Evolutionary conservation across 345 rosid species (phyloP).

Genomic region (Gossypium sturtianum): DNA sequence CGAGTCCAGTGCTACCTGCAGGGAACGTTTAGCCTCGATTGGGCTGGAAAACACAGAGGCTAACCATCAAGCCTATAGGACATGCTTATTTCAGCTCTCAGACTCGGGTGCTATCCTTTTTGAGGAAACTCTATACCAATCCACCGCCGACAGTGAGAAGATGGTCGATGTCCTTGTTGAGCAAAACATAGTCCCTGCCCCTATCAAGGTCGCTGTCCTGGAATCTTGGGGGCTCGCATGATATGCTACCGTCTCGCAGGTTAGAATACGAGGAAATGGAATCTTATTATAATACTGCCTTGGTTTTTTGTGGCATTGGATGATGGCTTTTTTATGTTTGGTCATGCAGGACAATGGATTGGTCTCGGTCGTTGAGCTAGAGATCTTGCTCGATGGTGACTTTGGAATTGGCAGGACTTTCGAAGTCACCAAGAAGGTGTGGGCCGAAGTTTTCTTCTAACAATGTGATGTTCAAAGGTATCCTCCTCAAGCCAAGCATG

Average conservation of each 20-base stretch:
- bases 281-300: neutral
- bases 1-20: conserved; percentile 33
- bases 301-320: neutral
- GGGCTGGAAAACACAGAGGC: conserved; percentile 39
- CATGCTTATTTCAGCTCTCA: conserved; percentile 28
- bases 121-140: conserved; percentile 40
- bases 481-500: conserved; percentile 37
- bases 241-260: conserved; percentile 33
- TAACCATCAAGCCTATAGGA: conserved; percentile 34
- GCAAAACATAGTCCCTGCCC: conserved; percentile 31
- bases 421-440: conserved; percentile 29
- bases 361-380: conserved; percentile 36
- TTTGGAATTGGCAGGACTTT: conserved; percentile 32
- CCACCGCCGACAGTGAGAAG: conserved; percentile 28
- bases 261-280: neutral
- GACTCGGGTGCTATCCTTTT: conserved; percentile 39
- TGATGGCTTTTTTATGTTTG: neutral
- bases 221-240: conserved; percentile 32
- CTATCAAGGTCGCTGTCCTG: conserved; percentile 21
- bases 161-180: conserved; percentile 20
- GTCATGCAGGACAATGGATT: conserved; percentile 26
- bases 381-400: conserved; percentile 33
- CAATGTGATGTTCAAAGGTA: conserved; percentile 32
- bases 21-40: conserved; percentile 35
- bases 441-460: conserved; percentile 33